These are phyloP conservation scores for Kalmusia sp. DNA, from an alignment of 2,329 filamentous ascomycete species.

Conservation along the genomic window DNA sequence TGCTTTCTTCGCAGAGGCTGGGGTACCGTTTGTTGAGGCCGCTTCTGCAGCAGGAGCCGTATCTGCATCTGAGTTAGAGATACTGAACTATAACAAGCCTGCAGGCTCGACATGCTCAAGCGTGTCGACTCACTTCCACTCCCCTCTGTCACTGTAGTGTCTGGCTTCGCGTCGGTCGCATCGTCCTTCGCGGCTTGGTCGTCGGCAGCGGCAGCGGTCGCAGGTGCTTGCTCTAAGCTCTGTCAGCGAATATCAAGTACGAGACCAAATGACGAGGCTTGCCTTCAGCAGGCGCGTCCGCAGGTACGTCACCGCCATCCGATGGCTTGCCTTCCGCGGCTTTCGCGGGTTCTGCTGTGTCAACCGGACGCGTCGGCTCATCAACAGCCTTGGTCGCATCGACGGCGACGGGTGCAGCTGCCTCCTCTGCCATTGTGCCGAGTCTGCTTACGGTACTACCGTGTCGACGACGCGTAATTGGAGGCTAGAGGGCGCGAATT, in stretches of 20 bases:
- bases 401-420: slow-evolving; percentile 32
- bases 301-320: slow-evolving; percentile 36
- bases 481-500: slow-evolving; percentile 38
- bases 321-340: slow-evolving; percentile 37
- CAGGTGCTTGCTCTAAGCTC: slow-evolving; percentile 24
- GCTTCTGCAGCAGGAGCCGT: slow-evolving; percentile 43
- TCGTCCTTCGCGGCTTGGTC: slow-evolving; percentile 27
- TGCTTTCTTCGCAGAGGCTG: slow-evolving; percentile 49
- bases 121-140: slow-evolving; percentile 32
- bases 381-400: slow-evolving; percentile 38
- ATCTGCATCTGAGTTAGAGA: background rate
- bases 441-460: slow-evolving; percentile 41
- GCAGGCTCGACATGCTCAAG: background rate
- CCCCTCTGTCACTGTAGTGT: slow-evolving; percentile 25
- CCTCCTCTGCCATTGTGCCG: slow-evolving; percentile 46
- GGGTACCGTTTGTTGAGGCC: slow-evolving; percentile 58
- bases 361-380: slow-evolving; percentile 38
- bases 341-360: slow-evolving; percentile 33
- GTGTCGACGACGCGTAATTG: slow-evolving; percentile 44
- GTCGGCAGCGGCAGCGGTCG: slow-evolving; percentile 26
- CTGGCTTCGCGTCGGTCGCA: slow-evolving; percentile 31
- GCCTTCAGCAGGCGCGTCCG: slow-evolving; percentile 38
- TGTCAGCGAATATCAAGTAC: slow-evolving; percentile 22
- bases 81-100: background rate
- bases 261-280: slow-evolving; percentile 16